Conservation (phyloP, 2,329 filamentous ascomycete genomes). For the Trichoderma sp. region DNA sequence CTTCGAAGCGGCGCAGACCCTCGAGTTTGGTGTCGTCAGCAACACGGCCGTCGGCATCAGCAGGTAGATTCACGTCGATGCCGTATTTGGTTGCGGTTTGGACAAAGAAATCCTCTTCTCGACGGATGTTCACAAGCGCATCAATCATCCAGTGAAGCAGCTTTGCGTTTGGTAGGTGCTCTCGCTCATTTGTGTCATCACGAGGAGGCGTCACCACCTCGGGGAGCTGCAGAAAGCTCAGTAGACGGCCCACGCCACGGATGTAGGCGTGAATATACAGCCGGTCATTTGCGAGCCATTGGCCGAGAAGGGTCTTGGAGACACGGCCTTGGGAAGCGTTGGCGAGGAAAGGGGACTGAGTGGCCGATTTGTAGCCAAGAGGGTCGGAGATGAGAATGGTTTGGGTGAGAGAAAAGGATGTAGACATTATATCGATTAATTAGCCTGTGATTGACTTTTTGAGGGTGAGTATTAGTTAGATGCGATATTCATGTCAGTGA, state of each 20-base stretch:
- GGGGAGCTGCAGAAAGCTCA: slow-evolving; percentile 61
- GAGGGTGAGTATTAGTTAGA: background rate
- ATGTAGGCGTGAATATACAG: slow-evolving; percentile 71
- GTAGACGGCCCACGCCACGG: slow-evolving; percentile 62
- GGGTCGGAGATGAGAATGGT: slow-evolving; percentile 53
- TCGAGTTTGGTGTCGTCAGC: slow-evolving; percentile 36
- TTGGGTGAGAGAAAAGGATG: slow-evolving; percentile 48
- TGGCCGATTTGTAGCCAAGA: slow-evolving; percentile 52
- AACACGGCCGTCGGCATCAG: slow-evolving; percentile 27
- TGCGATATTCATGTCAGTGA: background rate
- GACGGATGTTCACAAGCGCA: slow-evolving; percentile 63
- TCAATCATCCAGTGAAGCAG: slow-evolving; percentile 63
- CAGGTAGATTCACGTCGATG: slow-evolving; percentile 46
- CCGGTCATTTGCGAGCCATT: slow-evolving; percentile 71
- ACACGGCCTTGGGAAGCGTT: slow-evolving; percentile 63
- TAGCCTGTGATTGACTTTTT: background rate
- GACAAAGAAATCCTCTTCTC: slow-evolving; percentile 67
- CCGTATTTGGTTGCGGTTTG: slow-evolving; percentile 60
- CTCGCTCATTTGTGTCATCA: slow-evolving; percentile 17
- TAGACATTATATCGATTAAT: background rate
- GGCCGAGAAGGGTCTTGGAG: slow-evolving; percentile 52
- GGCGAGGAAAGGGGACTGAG: slow-evolving; percentile 64
- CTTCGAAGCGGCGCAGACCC: slow-evolving; percentile 40
- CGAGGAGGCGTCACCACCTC: slow-evolving; percentile 9
- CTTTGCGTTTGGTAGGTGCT: slow-evolving; percentile 46